A percentile compares a stretch with the other conserved stretches of the same genome.
phyloP scores from a whole-genome alignment of 129 eudicot species.

The Gnaphalium uliginosum region DNA sequence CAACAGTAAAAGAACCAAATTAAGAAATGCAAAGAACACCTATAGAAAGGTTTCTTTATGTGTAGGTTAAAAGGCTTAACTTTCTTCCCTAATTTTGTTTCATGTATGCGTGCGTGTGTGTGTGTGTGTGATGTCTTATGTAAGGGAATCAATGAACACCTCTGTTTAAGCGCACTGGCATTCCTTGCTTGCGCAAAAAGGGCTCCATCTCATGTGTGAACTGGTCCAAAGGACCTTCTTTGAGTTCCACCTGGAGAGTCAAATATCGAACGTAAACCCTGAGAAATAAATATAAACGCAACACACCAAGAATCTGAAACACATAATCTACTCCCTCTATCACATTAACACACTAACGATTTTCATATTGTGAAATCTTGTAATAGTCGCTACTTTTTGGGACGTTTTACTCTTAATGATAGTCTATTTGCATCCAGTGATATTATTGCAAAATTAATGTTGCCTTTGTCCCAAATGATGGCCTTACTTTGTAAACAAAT shows the following conservation, averaged over 20 bases:
- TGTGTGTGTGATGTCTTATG: neutral
- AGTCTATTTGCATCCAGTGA: neutral
- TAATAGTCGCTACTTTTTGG: neutral
- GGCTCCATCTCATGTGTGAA: constrained; percentile 99
- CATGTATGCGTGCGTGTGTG: neutral
- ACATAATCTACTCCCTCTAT: neutral
- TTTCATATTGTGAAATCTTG: neutral
- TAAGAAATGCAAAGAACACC: neutral
- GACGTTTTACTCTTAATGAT: neutral
- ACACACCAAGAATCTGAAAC: neutral
- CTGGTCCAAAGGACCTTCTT: constrained; percentile 94
- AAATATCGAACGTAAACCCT: neutral
- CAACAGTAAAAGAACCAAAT: neutral
- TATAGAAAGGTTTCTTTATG: neutral
- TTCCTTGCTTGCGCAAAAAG: constrained; percentile 93
- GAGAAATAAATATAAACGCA: neutral
- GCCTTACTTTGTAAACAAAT: neutral
- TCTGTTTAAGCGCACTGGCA: constrained; percentile 90
- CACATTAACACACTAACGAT: neutral
- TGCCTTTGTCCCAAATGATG: neutral
- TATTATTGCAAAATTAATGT: neutral
- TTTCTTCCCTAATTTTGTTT: neutral
- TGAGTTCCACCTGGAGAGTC: constrained; percentile 70
- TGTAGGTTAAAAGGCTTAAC: neutral
- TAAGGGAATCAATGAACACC: constrained; percentile 37